phyloP scores from a whole-genome alignment of 169 alveolate species.

The Plasmodium knowlesi region DNA sequence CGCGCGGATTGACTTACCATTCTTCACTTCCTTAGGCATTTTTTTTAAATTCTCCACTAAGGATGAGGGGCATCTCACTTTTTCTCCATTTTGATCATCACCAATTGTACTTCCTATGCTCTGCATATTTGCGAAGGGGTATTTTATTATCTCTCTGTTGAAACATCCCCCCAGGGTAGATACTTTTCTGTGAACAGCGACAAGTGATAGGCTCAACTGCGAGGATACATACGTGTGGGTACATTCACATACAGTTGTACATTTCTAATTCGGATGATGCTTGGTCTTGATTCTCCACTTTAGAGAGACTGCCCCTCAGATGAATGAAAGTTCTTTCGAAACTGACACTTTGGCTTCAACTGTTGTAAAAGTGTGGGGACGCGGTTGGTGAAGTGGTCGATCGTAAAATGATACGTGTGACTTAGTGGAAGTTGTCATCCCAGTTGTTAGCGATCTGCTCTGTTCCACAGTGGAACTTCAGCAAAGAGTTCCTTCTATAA shows the following conservation, averaged over 20 bases:
- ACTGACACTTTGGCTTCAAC: not conserved
- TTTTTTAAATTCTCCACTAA: not conserved
- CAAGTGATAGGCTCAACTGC: not conserved
- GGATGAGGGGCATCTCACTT: conserved; percentile 41
- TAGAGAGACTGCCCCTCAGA: too few species aligned
- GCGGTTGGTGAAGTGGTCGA: not conserved
- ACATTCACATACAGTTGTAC: not conserved
- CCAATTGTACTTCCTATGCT: conserved; percentile 4
- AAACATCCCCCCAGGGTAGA: not conserved
- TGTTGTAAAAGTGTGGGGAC: not conserved
- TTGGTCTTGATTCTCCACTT: too few species aligned
- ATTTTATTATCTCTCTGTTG: not conserved
- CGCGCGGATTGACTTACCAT: not conserved
- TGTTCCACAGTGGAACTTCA: not conserved
- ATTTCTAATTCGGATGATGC: not conserved
- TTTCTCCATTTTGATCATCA: conserved; percentile 1
- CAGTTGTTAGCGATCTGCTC: not conserved
- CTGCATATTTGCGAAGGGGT: conserved; percentile 2
- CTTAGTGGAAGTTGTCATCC: not conserved
- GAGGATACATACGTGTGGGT: not conserved
- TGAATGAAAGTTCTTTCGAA: too few species aligned
- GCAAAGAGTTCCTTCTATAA: not conserved
- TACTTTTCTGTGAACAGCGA: not conserved
- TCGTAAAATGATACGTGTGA: not conserved
- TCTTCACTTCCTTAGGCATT: not conserved